phyloP scores from a whole-genome alignment of 768 basidiomycete genomes.

The Hygrocybe punicea region DNA sequence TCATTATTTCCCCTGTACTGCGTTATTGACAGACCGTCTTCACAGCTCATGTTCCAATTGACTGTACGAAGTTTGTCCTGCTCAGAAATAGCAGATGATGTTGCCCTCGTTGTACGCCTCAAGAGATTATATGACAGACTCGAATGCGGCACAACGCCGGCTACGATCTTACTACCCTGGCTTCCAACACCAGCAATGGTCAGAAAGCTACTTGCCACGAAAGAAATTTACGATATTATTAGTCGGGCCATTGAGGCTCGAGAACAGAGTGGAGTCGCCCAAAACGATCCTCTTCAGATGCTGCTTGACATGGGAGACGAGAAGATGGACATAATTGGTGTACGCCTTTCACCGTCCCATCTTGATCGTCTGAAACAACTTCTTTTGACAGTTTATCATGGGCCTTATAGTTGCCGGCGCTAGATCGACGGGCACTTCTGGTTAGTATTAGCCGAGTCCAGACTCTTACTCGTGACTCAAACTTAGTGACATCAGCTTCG shows the following conservation, averaged over 20 bases:
- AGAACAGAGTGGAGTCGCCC: constrained; percentile 51
- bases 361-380: constrained; percentile 11
- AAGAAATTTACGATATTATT: constrained; percentile 71
- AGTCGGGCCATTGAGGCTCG: constrained; percentile 54
- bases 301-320: constrained; percentile 70
- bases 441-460: constrained; percentile 27
- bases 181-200: constrained; percentile 71
- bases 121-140: constrained; percentile 64
- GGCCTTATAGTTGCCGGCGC: constrained; percentile 78
- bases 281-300: constrained; percentile 70
- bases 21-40: constrained; percentile 9
- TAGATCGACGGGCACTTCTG: constrained; percentile 73
- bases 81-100: constrained; percentile 67
- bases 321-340: constrained; percentile 64
- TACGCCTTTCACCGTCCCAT: constrained; percentile 35
- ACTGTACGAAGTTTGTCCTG: constrained; percentile 67
- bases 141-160: constrained; percentile 68
- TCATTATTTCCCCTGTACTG: constrained; percentile 11
- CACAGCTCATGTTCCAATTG: constrained; percentile 67
- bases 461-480: not conserved
- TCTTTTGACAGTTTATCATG: constrained; percentile 64
- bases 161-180: constrained; percentile 73
- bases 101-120: constrained; percentile 56
- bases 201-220: constrained; percentile 67
- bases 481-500: constrained; percentile 43